Evolutionary conservation across 1,284 basidiomycete genomes (phyloP), one percentile per base, ranked within the genome.

Genomic region (Ganoderma resinaceum): DNA sequence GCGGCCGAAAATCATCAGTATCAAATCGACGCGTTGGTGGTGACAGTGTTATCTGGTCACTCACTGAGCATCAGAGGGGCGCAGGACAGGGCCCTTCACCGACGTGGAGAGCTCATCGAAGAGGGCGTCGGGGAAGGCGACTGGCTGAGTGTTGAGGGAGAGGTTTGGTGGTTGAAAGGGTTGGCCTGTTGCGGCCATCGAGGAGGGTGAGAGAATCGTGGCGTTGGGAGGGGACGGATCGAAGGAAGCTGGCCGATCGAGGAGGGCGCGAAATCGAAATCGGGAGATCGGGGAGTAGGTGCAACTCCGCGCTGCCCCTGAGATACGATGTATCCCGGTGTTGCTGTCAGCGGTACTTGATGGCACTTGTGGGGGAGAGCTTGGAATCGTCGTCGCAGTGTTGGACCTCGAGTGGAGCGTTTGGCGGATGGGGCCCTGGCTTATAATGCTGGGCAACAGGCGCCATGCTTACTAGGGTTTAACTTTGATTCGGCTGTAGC

Each of bases 81-180:
- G 72, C 9, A 69, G 68, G 16, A 78, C 75, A 4, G 70, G 70
- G 23, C 77, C 77, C 31, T 65, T 72, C 62, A 79, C 68, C 9
- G 71, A 58, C 3, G 72, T 49, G 0, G 70, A 58, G 43, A 79
- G 69, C 59, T 79, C 77, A 18, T 74, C 66, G 62, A 68, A 63
- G 16, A 73, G 65, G 9, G 60, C 57, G 23, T 72, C 63, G 1
- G 73, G 61, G 38, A 72, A 61, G 20, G 55, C 31, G 59, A 49
- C 37, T 4, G 57, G 60, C 4, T 58, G 33, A 5, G 58, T 55
- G 38, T 20, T 6, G 46, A 68, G 62, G 35, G 59, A 59, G 26
- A 68, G 62, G 3, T 40, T 57, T 18, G 68, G 68, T 43, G 46
- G 66, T 52, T 52, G 46, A 23, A 52, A 23, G 2, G 1, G 46